A percentile compares a stretch with the other conserved stretches of the same genome.
These are phyloP conservation scores for Berberis thunbergii DNA, from an alignment of 164 flowering plant genomes.

Conservation along the genomic window DNA sequence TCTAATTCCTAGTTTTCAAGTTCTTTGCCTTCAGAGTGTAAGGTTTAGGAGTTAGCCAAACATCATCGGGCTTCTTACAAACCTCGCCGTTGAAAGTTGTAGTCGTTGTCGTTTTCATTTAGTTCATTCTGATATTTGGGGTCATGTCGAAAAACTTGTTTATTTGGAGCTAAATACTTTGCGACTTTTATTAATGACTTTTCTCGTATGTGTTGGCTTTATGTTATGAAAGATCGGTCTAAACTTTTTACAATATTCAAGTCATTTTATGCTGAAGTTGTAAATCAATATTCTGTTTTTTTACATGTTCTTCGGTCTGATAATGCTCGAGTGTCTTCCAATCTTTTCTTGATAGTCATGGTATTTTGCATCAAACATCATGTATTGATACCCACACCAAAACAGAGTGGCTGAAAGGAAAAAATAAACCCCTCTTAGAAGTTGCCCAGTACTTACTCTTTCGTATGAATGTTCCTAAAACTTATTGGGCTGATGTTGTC, in stretches of 20 bases:
- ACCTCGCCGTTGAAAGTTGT: background rate
- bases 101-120: background rate
- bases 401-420: background rate
- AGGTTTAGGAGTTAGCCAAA: conserved; percentile 3
- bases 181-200: conserved; percentile 5
- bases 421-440: background rate
- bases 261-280: conserved; percentile 1
- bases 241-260: background rate
- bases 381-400: background rate
- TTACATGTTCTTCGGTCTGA: background rate
- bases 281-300: background rate
- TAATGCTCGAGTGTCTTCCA: background rate
- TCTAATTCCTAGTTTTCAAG: background rate
- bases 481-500: background rate
- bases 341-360: background rate
- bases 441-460: background rate
- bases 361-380: background rate
- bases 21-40: background rate
- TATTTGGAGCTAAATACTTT: conserved; percentile 3
- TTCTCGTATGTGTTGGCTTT: conserved; percentile 7
- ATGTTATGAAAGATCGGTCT: conserved; percentile 3
- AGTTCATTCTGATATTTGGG: background rate
- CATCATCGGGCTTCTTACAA: background rate
- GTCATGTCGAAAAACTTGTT: background rate
- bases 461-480: background rate